phyloP scores from a whole-genome alignment of 2,329 filamentous ascomycete species.

The Penicillium sp. region DNA sequence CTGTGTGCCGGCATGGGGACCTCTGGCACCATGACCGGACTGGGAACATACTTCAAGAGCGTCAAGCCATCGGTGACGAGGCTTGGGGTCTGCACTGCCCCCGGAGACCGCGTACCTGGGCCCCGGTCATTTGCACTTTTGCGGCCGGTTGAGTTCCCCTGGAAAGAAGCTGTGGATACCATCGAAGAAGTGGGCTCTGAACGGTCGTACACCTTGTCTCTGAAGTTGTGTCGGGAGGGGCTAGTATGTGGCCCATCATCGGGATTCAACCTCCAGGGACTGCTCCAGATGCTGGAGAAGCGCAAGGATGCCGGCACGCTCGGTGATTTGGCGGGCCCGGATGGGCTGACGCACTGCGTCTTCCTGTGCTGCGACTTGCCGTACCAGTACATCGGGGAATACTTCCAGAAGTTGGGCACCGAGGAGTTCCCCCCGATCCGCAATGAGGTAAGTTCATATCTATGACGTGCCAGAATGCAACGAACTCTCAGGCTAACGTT shows the following conservation, averaged over 20 bases:
- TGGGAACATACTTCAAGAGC: constrained; percentile 51
- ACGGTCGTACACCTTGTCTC: constrained; percentile 54
- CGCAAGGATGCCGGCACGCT: constrained; percentile 49
- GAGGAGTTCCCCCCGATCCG: constrained; percentile 51
- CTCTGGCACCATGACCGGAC: constrained; percentile 52
- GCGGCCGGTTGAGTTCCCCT: constrained; percentile 56
- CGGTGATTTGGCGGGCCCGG: constrained; percentile 43
- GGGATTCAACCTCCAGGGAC: constrained; percentile 56
- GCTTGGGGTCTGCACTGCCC: constrained; percentile 54
- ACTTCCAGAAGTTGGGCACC: constrained; percentile 56
- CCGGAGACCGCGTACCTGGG: constrained; percentile 59
- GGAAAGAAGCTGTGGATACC: constrained; percentile 55
- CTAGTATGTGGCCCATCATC: constrained; percentile 62
- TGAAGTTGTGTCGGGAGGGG: constrained; percentile 57
- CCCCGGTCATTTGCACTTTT: constrained; percentile 55
- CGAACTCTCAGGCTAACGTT: not conserved
- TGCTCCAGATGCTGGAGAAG: constrained; percentile 52
- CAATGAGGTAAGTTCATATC: constrained; percentile 41
- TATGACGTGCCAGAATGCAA: not conserved
- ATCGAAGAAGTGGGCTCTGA: constrained; percentile 58
- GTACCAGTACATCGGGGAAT: constrained; percentile 62
- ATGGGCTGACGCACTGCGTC: constrained; percentile 53
- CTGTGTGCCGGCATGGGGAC: constrained; percentile 60
- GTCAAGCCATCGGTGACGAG: constrained; percentile 42
- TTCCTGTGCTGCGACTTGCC: constrained; percentile 64